Evolutionary conservation across 345 rosid species (phyloP).

Genomic region (Citrus sinensis): DVS_A1.0 CM039163.1:41849001-41849500

Average conservation of each 20-base stretch:
- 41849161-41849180: slow-evolving; percentile 8
- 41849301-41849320: slow-evolving; percentile 22
- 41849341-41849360: slow-evolving; percentile 28
- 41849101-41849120: slow-evolving; percentile 19
- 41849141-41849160: slow-evolving; percentile 9
- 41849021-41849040: slow-evolving; percentile 14
- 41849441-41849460: slow-evolving; percentile 48
- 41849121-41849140: slow-evolving; percentile 13
- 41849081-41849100: slow-evolving; percentile 29
- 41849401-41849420: slow-evolving; percentile 23
- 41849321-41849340: slow-evolving; percentile 32
- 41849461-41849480: slow-evolving; percentile 53
- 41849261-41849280: slow-evolving; percentile 14
- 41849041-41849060: slow-evolving; percentile 20
- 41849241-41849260: slow-evolving; percentile 24
- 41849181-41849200: slow-evolving; percentile 12
- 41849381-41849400: slow-evolving; percentile 31
- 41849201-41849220: slow-evolving; percentile 8
- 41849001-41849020: slow-evolving; percentile 22
- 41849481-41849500: slow-evolving; percentile 39
- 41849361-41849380: slow-evolving; percentile 26
- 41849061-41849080: slow-evolving; percentile 18
- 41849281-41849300: slow-evolving; percentile 23
- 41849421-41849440: slow-evolving; percentile 32
- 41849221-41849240: slow-evolving; percentile 16